Evolutionary conservation across 129 eudicot genomes (phyloP), one percentile per base, ranked within the genome.

Genomic region (Rutidosis leptorrhynchoides): DNA sequence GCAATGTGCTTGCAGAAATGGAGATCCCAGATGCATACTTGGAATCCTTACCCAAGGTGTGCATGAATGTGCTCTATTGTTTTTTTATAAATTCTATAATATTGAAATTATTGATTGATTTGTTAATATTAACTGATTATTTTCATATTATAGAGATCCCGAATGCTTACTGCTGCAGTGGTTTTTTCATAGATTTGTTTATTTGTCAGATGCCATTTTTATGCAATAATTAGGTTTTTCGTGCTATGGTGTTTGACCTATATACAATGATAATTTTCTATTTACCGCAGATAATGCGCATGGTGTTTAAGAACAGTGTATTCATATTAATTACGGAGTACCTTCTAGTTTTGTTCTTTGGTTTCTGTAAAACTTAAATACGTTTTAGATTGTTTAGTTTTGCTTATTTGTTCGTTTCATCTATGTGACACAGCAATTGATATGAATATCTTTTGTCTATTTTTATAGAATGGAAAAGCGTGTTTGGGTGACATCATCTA

Each of bases 401-500:
- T n/a, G 11, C 4, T 6, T n/a, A 17, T 5, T 49, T 19, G 16
- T 48, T 15, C n/a, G 22, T 48, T 17, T 15, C 9, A 48, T 48
- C 7, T 48, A 48, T 48, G 2, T 48, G 22, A 17, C 52, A 15
- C 54, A 48, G n/a, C 54, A n/a, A 4, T 48, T 48, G 21, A 48
- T 48, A 15, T n/a, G 54, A 17, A 40, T 40, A 10, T 48, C 22
- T 48, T 45, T 45, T 48, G 22, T 17, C 10, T n/a, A 15, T 49
- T 15, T 48, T 49, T 20, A 68, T 83, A 90, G 97, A 84, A 67
- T 49, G 97, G 96, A 73, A 90, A 85, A 79, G 84, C 76, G 3
- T 90, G 96, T 81, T 73, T 90, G 48, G 97, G 97, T 19, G 96
- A 90, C 54, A 85, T 77, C 67, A 84, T 87, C 77, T 90, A 90